phyloP scores from a whole-genome alignment of 2,329 filamentous ascomycete species.

The Colletotrichum tofieldiae region DNA sequence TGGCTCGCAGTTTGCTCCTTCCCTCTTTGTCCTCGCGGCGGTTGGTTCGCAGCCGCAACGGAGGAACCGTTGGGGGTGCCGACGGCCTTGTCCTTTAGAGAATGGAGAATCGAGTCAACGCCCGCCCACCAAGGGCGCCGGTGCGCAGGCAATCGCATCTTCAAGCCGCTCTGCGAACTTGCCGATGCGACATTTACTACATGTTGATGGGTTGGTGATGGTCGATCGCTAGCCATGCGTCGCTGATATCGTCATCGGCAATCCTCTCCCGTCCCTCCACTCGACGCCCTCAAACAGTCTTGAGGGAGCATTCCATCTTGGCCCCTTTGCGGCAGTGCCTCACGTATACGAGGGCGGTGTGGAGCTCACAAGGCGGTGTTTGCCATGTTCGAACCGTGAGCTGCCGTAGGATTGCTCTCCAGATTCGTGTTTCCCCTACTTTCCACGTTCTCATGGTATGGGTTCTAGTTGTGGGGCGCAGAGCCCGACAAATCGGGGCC shows the following conservation, averaged over 20 bases:
- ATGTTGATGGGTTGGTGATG: constrained; percentile 16
- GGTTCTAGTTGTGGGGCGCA: neutral
- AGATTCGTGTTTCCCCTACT: neutral
- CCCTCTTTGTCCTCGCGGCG: neutral
- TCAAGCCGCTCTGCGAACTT: constrained; percentile 16
- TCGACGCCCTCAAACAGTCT: constrained; percentile 12
- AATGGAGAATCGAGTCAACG: constrained; percentile 1
- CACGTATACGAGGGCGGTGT: constrained; percentile 32
- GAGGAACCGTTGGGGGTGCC: neutral
- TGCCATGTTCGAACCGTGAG: constrained; percentile 15
- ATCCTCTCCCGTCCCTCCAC: neutral
- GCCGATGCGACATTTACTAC: constrained; percentile 18
- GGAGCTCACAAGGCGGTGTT: constrained; percentile 25
- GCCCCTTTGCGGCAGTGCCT: constrained; percentile 20
- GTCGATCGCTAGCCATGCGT: neutral
- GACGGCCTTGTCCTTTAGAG: neutral
- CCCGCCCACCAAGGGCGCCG: neutral
- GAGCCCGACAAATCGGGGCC: neutral
- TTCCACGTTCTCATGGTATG: neutral
- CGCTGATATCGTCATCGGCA: constrained; percentile 21
- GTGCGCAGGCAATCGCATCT: constrained; percentile 23
- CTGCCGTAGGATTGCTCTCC: neutral
- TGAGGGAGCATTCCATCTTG: constrained; percentile 16
- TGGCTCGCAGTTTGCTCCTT: constrained; percentile 18
- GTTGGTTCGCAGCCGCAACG: neutral